A percentile compares a stretch with the other conserved stretches of the same genome.
Evolutionary conservation across 2,329 filamentous ascomycete genomes (phyloP).

Genomic region (Fusarium lyarnte): DNA sequence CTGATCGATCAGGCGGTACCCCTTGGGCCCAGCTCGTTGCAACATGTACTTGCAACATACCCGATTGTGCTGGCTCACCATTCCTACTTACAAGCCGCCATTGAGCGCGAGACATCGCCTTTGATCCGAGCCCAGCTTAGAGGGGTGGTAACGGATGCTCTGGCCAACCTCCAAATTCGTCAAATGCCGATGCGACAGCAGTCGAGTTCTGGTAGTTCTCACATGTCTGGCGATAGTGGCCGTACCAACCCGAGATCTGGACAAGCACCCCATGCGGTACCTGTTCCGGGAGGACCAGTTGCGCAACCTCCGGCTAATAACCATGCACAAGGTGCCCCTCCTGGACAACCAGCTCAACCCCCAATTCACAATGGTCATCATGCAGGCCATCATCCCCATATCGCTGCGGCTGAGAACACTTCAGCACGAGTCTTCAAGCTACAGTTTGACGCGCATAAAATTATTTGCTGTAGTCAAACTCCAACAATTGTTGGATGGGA

Average conservation of each 20-base stretch:
- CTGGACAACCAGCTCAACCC: slow-evolving; percentile 22
- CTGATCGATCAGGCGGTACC: slow-evolving; percentile 65
- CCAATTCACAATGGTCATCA: slow-evolving; percentile 5
- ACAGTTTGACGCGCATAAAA: slow-evolving; percentile 92
- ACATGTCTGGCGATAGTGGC: slow-evolving; percentile 2
- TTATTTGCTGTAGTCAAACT: slow-evolving; percentile 94
- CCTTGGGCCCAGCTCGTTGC: slow-evolving; percentile 58
- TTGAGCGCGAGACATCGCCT: slow-evolving; percentile 62
- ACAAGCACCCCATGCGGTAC: background rate
- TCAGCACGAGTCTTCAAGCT: slow-evolving; percentile 87
- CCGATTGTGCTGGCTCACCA: slow-evolving; percentile 61
- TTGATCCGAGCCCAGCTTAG: slow-evolving; percentile 60
- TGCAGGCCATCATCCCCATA: slow-evolving; percentile 54
- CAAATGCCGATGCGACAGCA: slow-evolving; percentile 48
- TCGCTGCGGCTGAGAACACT: slow-evolving; percentile 57
- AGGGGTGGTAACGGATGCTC: slow-evolving; percentile 58
- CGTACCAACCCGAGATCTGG: slow-evolving; percentile 9
- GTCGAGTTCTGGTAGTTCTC: slow-evolving; percentile 9
- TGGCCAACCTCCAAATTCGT: slow-evolving; percentile 57
- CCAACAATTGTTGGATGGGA: slow-evolving; percentile 96
- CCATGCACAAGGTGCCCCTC: slow-evolving; percentile 37
- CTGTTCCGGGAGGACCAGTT: background rate
- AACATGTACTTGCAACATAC: slow-evolving; percentile 57
- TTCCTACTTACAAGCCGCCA: slow-evolving; percentile 59
- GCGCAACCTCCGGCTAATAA: slow-evolving; percentile 23